Evolutionary conservation across 2,329 filamentous ascomycete genomes (phyloP).

Genomic region (Aaosphaeria arxii): DNA sequence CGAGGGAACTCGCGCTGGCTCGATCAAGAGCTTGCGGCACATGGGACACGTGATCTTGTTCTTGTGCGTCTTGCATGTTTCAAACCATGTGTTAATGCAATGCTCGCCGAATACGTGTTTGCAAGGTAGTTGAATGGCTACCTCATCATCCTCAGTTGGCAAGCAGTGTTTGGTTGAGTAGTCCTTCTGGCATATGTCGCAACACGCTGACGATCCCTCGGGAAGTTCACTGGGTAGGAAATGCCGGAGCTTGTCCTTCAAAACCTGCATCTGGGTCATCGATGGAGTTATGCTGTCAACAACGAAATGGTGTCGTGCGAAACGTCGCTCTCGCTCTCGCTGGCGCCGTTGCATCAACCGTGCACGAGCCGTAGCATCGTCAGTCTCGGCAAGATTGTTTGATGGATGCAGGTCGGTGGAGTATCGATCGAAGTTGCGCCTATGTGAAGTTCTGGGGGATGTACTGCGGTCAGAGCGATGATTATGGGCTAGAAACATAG

Average conservation of each 20-base stretch:
- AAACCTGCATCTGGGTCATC: conserved; percentile 21
- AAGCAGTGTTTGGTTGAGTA: conserved; percentile 24
- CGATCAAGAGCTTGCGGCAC: conserved; percentile 32
- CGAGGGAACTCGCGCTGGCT: conserved; percentile 6
- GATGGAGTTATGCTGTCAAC: conserved; percentile 23
- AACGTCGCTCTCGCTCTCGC: neutral
- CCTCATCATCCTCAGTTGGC: conserved; percentile 28
- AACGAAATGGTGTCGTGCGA: conserved; percentile 1
- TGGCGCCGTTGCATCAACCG: conserved; percentile 6
- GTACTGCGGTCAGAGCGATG: conserved; percentile 22
- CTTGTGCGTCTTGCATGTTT: conserved; percentile 34
- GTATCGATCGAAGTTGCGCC: conserved; percentile 31
- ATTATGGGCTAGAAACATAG: conserved; percentile 8
- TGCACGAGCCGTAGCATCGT: conserved; percentile 19
- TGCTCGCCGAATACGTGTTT: conserved; percentile 35
- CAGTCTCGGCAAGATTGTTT: conserved; percentile 20
- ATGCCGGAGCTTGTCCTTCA: conserved; percentile 25
- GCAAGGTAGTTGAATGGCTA: conserved; percentile 32
- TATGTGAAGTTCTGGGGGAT: conserved; percentile 27
- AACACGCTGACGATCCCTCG: conserved; percentile 18
- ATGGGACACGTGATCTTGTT: conserved; percentile 38
- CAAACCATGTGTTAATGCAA: conserved; percentile 34
- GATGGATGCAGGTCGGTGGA: conserved; percentile 20
- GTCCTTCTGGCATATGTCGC: conserved; percentile 37
- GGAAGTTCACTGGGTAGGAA: conserved; percentile 23